Percentiles rank a stretch among this genome's conserved stretches.
Conservation (phyloP, 2,329 filamentous ascomycete species). For the Apiospora kogelbergensis region DNA sequence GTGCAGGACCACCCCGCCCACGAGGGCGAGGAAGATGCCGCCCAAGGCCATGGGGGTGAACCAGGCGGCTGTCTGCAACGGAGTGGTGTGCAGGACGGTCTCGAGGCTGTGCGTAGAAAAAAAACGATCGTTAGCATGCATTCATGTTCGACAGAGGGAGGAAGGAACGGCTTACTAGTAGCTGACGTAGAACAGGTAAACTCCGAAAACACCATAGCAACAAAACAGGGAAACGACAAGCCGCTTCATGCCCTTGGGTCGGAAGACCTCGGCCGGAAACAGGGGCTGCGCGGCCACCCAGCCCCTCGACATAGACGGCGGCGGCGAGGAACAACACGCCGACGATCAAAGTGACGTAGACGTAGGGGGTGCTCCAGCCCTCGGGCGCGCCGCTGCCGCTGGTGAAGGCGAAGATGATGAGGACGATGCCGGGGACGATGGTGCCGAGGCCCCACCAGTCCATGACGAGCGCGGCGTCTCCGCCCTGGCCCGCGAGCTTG, state of each 20-base stretch:
- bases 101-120: constrained; percentile 48
- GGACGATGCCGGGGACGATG: constrained; percentile 63
- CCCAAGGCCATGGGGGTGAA: constrained; percentile 67
- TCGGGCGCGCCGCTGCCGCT: constrained; percentile 67
- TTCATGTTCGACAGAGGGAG: not conserved
- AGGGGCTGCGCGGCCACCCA: constrained; percentile 69
- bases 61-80: constrained; percentile 67
- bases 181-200: constrained; percentile 70
- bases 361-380: constrained; percentile 73
- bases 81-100: constrained; percentile 56
- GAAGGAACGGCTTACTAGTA: constrained; percentile 29
- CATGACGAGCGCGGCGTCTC: constrained; percentile 50
- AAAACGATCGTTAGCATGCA: not conserved
- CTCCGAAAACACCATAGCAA: constrained; percentile 66
- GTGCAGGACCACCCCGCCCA: constrained; percentile 68
- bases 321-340: constrained; percentile 59
- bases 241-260: constrained; percentile 66
- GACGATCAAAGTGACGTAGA: constrained; percentile 63
- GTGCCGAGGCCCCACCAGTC: constrained; percentile 66
- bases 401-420: constrained; percentile 75
- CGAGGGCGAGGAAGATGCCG: constrained; percentile 63
- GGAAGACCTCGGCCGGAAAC: constrained; percentile 69
- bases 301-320: constrained; percentile 70
- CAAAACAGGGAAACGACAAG: constrained; percentile 62
- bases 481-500: constrained; percentile 23